Evolutionary conservation across 768 basidiomycete species (phyloP).

Genomic region (Collybiopsis luxurians): DNA sequence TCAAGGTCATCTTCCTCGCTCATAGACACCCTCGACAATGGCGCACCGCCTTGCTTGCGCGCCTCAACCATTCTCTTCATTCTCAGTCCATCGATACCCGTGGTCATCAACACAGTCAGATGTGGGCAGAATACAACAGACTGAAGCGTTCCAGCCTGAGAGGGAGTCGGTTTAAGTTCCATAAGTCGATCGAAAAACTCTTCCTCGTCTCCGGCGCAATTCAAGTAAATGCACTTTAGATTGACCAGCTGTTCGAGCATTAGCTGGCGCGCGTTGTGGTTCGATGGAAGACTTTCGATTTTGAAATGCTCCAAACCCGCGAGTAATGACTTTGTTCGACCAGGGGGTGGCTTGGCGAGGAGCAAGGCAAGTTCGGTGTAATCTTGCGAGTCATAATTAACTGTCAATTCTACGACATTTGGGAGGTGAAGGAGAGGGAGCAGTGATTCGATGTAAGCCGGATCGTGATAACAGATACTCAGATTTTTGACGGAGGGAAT

Average conservation of each 20-base stretch:
- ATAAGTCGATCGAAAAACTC: constrained; percentile 27
- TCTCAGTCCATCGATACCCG: constrained; percentile 36
- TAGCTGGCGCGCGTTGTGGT: constrained; percentile 22
- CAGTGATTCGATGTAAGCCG: constrained; percentile 35
- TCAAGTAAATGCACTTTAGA: constrained; percentile 42
- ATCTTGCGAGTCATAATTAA: constrained; percentile 59
- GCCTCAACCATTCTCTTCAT: constrained; percentile 45
- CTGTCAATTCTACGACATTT: constrained; percentile 36
- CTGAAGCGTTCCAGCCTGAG: constrained; percentile 9
- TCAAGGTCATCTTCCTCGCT: constrained; percentile 41
- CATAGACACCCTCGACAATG: constrained; percentile 44
- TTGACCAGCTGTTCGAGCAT: constrained; percentile 48
- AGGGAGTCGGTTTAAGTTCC: constrained; percentile 13
- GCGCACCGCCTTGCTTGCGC: constrained; percentile 39
- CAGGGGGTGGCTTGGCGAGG: constrained; percentile 38
- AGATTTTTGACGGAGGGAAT: constrained; percentile 39
- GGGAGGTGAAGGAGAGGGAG: constrained; percentile 38
- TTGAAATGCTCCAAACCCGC: constrained; percentile 44
- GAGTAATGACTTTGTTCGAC: constrained; percentile 43
- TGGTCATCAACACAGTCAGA: constrained; percentile 45
- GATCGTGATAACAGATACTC: constrained; percentile 36
- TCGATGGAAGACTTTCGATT: constrained; percentile 47
- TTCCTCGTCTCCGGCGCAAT: constrained; percentile 24
- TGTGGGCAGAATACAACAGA: constrained; percentile 43
- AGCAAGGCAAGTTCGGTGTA: constrained; percentile 45